Conservation (phyloP, 305 asterid species). For the Euphrasia arctica region DNA sequence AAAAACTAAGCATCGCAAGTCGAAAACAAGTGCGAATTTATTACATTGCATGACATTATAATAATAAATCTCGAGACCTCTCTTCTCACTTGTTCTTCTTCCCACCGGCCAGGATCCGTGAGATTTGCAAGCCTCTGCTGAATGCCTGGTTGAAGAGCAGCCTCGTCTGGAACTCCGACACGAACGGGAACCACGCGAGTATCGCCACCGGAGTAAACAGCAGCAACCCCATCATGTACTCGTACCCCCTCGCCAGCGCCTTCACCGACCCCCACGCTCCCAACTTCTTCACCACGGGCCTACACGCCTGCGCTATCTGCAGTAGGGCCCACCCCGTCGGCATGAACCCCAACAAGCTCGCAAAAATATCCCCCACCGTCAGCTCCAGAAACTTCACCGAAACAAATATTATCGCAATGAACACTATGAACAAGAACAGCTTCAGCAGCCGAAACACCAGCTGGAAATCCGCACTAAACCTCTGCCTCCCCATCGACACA, state of each 20-base stretch:
- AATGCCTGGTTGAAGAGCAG: conserved; percentile 75
- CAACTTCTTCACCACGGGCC: conserved; percentile 42
- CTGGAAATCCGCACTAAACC: conserved; percentile 93
- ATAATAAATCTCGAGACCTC: too few relatives aligned
- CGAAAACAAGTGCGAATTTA: neutral
- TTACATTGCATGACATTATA: neutral
- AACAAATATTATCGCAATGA: conserved; percentile 45
- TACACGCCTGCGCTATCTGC: conserved; percentile 51
- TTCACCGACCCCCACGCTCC: conserved; percentile 69
- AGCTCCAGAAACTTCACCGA: conserved; percentile 65
- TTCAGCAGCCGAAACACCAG: conserved; percentile 89
- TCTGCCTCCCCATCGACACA: conserved; percentile 92
- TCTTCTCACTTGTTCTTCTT: conserved; percentile 49
- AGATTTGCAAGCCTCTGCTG: conserved; percentile 74
- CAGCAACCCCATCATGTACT: conserved; percentile 50
- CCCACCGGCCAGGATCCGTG: conserved; percentile 60
- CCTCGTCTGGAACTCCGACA: conserved; percentile 60
- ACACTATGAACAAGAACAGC: conserved; percentile 67
- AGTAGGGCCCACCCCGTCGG: conserved; percentile 98
- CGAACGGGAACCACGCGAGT: conserved; percentile 69
- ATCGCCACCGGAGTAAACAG: conserved; percentile 54
- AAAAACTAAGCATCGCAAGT: too few relatives aligned
- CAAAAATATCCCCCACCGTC: conserved; percentile 68
- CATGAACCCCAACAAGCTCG: conserved; percentile 81
- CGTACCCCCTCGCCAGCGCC: conserved; percentile 66